Conservation (phyloP, 345 rosid species). For the Eucalyptus microcorys region DNA sequence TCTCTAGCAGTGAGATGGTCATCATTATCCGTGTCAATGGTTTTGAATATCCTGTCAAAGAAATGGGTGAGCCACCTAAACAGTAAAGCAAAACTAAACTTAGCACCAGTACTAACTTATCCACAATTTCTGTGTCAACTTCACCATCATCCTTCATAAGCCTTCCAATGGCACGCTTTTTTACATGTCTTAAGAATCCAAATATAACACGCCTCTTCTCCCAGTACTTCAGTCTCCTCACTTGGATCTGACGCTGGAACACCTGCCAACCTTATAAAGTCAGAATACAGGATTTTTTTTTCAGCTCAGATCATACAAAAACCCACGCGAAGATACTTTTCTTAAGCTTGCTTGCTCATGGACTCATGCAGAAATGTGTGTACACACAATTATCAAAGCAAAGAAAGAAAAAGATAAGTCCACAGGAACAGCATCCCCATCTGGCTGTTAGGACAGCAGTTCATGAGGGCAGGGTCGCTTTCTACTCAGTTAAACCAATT, state of each 20-base stretch:
- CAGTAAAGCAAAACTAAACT: background rate
- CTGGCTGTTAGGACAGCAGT: background rate
- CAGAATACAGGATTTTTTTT: background rate
- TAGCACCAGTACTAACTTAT: conserved; percentile 28
- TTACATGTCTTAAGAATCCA: conserved; percentile 62
- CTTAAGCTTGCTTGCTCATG: background rate
- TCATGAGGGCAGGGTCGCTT: background rate
- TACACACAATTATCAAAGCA: background rate
- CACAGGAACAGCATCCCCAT: background rate
- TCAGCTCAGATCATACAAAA: background rate
- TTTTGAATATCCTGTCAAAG: conserved; percentile 48
- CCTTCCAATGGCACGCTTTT: conserved; percentile 54
- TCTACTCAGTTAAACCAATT: background rate
- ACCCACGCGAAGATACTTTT: background rate
- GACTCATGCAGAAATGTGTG: background rate
- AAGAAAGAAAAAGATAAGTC: background rate
- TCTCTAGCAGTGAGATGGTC: conserved; percentile 36
- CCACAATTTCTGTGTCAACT: conserved; percentile 33
- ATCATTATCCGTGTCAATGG: conserved; percentile 53
- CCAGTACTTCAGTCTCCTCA: conserved; percentile 10
- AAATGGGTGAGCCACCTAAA: background rate
- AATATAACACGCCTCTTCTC: conserved; percentile 57
- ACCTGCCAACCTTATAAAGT: conserved; percentile 11
- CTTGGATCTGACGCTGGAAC: conserved; percentile 29
- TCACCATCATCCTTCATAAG: conserved; percentile 54